Evolutionary conservation across 495 filamentous ascomycete genomes (phyloP), one percentile per base, ranked within the genome.

Genomic region (Aspergillus funiculosus): DNA sequence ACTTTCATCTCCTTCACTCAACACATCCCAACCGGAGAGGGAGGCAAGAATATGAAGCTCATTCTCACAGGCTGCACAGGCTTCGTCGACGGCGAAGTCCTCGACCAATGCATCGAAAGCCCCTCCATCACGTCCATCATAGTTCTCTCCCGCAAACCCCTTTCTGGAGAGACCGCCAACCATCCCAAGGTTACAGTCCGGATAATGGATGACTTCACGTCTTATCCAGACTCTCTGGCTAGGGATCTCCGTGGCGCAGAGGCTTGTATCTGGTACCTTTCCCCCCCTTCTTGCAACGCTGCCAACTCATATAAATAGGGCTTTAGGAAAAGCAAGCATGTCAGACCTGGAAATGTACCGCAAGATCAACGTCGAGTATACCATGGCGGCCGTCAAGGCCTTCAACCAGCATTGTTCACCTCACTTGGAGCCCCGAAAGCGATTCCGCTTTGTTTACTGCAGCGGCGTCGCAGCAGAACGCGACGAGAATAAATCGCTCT

Each of bases 51-150:
- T 6, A 77, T 76, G 74, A 73, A 74, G 50, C 43, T 77, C 45
- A 71, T 80, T 39, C 58, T 82, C 14, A 64, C 69, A 9, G 78
- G 78, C 10, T 59, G 60, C 4, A 78, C 71, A 4, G 78, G 79
- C 44, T 72, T 73, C 50, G 66, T 79, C 8, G 76, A 75, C 29
- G 22, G 54, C 26, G 71, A 72, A 43, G 52, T 78, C 11, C 60
- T 81, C 13, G 49, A 53, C 13, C 70, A 71, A 43, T 71, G 69
- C 42, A 64, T 81, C 4, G 46, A 53, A 8, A 53, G 66, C 39
- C 57, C 68, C 6, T 30, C 47, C 39, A 71, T 80, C 36, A 74
- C 69, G 3, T 76, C 74, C 26, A 52, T 75, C 22, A 56, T 77
- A 24, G 72, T 64, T 4, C 53, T 82, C 9, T 67, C 68, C 2